Evolutionary conservation across 1,284 basidiomycete genomes (phyloP), one percentile per base, ranked within the genome.

Genomic region (Melampsora occidentalis): DNA sequence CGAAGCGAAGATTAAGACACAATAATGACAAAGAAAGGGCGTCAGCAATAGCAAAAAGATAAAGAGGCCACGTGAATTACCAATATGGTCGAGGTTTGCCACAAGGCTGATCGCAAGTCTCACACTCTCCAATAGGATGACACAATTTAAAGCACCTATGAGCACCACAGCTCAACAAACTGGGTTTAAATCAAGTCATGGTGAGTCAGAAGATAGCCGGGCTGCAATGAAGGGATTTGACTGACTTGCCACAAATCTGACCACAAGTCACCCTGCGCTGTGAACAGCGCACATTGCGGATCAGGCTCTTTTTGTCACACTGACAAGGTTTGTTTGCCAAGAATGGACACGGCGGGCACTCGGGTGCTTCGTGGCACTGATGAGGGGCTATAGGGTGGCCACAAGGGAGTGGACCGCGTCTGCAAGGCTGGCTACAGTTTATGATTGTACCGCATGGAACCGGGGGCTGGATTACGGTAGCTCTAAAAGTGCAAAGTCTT

Each of bases 241-340:
- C 48, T 7, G 35, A 71, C 71, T 49, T 62, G n/a, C 67, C 65
- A 25, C 72, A 75, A 5, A 53, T 68, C 14, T 51, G 28, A 49
- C 65, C 72, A 62, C 72, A 75, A 35, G 59, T 48, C n/a, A 68
- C 65, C 66, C 67, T 75, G 31, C 51, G 72, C 35, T 75, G 72
- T n/a, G 72, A 75, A 31, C 72, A 75, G 22, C 72, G 51, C 39
- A 75, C 65, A 59, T 75, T 75, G 35, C 66, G 65, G 9, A 75
- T 53, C 6, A 75, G 42, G 31, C 57, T 75, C 35, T 72, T 49
- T 49, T 49, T 61, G 57, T 62, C 22, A 46, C 72, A 75, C n/a
- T 75, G 72, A 39, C 72, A 75, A 20, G 64, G 35, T 59, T 75
- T 75, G 16, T 61, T 53, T 18, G 72, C 67, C 42, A 75, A 49